phyloP scores from a whole-genome alignment of 805 yeast genomes.

The Danielozyma ontarioensis region DNA sequence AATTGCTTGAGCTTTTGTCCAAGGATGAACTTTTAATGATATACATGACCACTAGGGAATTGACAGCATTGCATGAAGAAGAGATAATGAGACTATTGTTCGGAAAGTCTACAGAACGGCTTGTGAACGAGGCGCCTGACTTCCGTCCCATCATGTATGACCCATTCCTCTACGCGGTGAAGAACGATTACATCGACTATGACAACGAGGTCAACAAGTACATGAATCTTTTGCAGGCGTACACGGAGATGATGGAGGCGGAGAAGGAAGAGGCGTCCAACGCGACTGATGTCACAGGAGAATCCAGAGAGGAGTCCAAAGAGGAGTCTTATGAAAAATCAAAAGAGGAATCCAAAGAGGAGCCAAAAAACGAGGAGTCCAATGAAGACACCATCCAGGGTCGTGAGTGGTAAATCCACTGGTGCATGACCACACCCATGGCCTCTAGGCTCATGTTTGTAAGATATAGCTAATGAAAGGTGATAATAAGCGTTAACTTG shows the following conservation, averaged over 20 bases:
- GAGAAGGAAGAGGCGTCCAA: neutral
- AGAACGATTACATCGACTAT: slow-evolving; percentile 14
- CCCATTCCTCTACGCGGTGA: slow-evolving; percentile 17
- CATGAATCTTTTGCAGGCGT: slow-evolving; percentile 11
- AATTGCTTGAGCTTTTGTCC: slow-evolving; percentile 16
- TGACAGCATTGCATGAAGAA: slow-evolving; percentile 29
- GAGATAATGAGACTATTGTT: slow-evolving; percentile 23
- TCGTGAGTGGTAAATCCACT: no score
- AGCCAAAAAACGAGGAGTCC: neutral
- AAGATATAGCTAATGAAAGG: no score
- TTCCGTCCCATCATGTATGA: slow-evolving; percentile 27
- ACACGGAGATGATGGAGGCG: slow-evolving; percentile 1
- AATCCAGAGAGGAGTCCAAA: neutral
- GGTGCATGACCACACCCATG: no score
- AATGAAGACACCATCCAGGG: no score
- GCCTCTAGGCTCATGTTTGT: no score
- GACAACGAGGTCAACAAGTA: slow-evolving; percentile 22
- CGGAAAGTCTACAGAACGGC: slow-evolving; percentile 8
- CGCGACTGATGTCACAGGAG: neutral
- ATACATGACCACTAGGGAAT: slow-evolving; percentile 20
- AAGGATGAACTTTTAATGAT: slow-evolving; percentile 25
- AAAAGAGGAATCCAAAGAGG: neutral
- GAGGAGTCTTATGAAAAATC: neutral
- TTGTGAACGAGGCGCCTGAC: slow-evolving; percentile 16
- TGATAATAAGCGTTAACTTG: no score